These are phyloP conservation scores for thale cress (Arabidopsis thaliana) DNA, from an alignment of 345 rosid genomes.

Conservation along the genomic window DNA sequence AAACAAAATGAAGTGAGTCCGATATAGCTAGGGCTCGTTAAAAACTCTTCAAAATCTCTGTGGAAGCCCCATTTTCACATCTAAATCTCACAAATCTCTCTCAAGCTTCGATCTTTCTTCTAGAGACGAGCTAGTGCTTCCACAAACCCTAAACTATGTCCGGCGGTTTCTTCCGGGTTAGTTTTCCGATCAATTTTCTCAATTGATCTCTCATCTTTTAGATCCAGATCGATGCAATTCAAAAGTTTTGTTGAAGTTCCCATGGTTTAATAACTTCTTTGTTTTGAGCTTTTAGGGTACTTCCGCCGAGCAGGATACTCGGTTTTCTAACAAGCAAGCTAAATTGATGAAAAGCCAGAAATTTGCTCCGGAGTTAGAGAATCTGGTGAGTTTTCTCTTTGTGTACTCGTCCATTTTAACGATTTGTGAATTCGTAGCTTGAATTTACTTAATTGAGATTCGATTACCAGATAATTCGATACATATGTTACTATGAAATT, in stretches of 20 bases:
- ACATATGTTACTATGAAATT: not conserved
- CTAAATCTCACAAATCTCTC: not conserved
- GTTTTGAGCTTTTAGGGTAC: conserved; percentile 63
- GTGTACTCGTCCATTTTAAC: not conserved
- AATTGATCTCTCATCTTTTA: not conserved
- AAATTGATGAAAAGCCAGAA: conserved; percentile 92
- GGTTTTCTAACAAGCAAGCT: conserved; percentile 99
- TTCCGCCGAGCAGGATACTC: conserved; percentile 96
- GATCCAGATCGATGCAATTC: conserved; percentile 43
- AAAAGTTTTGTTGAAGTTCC: too few relatives aligned
- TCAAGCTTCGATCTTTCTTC: conserved; percentile 20
- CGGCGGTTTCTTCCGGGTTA: conserved; percentile 80
- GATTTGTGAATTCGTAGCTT: not conserved
- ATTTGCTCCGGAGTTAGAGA: conserved; percentile 84
- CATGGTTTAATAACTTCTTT: not conserved
- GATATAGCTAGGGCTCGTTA: conserved; percentile 37
- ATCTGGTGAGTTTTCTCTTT: conserved; percentile 59
- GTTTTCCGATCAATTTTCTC: conserved; percentile 2
- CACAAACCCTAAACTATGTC: conserved; percentile 63
- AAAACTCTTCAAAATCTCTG: conserved; percentile 26
- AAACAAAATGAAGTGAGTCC: not conserved
- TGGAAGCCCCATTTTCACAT: conserved; percentile 25
- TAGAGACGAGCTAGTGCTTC: conserved; percentile 4
- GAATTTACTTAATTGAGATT: conserved; percentile 10
- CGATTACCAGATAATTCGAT: not conserved